These are phyloP conservation scores for Aureobasidium sp. DNA, from an alignment of 2,329 filamentous ascomycete genomes.

Conservation along the genomic window DNA sequence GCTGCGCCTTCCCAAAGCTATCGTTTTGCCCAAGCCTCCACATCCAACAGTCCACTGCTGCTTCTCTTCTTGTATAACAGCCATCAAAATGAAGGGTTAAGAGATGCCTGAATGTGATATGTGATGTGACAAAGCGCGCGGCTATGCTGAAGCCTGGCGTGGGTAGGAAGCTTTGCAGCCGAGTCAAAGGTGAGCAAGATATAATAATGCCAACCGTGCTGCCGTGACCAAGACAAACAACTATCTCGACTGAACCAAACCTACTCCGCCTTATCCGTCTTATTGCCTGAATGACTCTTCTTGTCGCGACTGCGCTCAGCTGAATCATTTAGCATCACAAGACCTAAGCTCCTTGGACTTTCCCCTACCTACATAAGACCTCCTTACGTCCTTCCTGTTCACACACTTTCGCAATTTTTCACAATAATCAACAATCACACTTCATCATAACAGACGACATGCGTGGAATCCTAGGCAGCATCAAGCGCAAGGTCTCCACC, in stretches of 20 bases:
- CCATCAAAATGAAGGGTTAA: background rate
- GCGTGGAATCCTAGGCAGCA: slow-evolving; percentile 15
- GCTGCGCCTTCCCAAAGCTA: too few species aligned
- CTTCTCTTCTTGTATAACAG: slow-evolving; percentile 2
- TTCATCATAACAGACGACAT: slow-evolving; percentile 15
- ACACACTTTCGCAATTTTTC: background rate
- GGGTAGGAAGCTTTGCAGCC: background rate
- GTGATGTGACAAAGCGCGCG: background rate
- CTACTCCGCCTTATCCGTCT: slow-evolving; percentile 9
- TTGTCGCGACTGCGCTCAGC: background rate
- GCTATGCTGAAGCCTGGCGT: background rate
- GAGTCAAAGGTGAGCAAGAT: background rate
- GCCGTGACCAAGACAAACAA: slow-evolving; percentile 10
- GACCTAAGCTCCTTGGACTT: slow-evolving; percentile 6
- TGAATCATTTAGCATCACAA: slow-evolving; percentile 6
- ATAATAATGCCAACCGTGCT: slow-evolving; percentile 3
- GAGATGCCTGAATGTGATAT: background rate
- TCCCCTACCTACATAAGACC: background rate
- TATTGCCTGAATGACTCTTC: slow-evolving; percentile 16
- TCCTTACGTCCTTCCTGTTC: background rate
- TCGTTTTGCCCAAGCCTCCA: background rate
- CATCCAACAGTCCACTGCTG: background rate
- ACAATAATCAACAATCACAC: background rate
- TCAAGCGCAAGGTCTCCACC: slow-evolving; percentile 19
- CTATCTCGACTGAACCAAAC: background rate